Evolutionary conservation across 169 alveolate species (phyloP), one percentile per base, ranked within the genome.

Genomic region (Plasmodium vinckei): DNA sequence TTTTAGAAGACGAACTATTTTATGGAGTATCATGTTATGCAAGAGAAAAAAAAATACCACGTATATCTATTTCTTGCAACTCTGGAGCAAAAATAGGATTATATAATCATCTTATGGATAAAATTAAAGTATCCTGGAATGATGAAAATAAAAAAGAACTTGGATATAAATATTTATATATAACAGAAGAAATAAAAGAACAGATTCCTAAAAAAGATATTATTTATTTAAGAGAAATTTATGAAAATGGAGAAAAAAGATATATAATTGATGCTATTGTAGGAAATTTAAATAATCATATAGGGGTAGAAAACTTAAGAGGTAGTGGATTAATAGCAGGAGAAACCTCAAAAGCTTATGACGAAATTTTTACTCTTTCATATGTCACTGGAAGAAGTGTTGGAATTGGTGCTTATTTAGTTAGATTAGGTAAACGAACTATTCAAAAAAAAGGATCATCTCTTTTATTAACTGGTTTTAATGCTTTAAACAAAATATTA

Each of bases 251-350:
- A 27, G 96, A 94, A 6, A 91, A 70, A 33, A 89, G 94, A 77
- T 56, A 67, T 54, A 21, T 73, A 67, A 65, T 72, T 33, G 75
- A 72, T 51, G 87, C 90, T 10, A 84, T 90, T 51, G 90, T 73
- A 69, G 92, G 94, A 47, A 71, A 75, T 67, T 92, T 71, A 93
- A 94, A 51, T 33, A 65, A 33, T 59, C 94, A 89, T 33, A 77
- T 96, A 25, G 98, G 98, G 2, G 96, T 96, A 27, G 98, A 96
- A 86, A 95, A 95, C 68, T 69, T 96, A 69, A 72, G 89, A 57
- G 98, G 97, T 5, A 93, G 96, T 23, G 98, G 96, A 46, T 82
- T 92, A 71, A 96, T 96, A 25, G 98, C 98, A 23, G 98, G 98
- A 1, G 98, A 96, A 82, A 96, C 98, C 6, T 94, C 96, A 63